Evolutionary conservation across 345 rosid genomes (phyloP), one percentile per base, ranked within the genome.

Genomic region (Salix viminalis): DNA sequence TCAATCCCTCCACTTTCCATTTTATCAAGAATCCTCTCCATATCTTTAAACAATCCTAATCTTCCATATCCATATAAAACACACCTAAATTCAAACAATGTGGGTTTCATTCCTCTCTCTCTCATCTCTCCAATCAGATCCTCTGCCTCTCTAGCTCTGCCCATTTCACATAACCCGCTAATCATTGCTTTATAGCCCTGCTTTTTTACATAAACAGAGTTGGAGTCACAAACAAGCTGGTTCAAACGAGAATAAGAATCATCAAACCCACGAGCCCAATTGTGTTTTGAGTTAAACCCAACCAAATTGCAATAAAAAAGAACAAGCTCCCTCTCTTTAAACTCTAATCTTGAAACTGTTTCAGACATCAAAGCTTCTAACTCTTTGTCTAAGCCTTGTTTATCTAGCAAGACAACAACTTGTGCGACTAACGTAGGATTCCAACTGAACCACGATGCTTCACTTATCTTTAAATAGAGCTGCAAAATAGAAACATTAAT

Each of bases 381-480:
- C 70, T 89, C 94, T 1, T n/a, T 56, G 36, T 75, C 39, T 15
- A 60, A 76, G 72, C 91, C 94, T 76, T 79, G 94, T 65, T 82
- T 91, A 71, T 86, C 85, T 24, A 95, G 89, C 52, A 82, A 75
- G n/a, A 95, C 90, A 28, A 83, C 76, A 70, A 95, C 84, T 12
- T 90, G 82, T 4, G 99, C 94, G 15, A 86, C 87, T 69, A 95
- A 82, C 88, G 90, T 91, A 0, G 95, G 86, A 70, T 94, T 90
- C 98, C 98, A 94, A 69, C 83, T 75, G 74, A 89, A 92, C 98
- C 98, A 94, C 0, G 91, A 72, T 21, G 94, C 84, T 84, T 92
- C 82, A 64, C 78, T 82, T 15, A 94, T 89, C 77, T 82, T 90
- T 32, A 76, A 74, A 72, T 92, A 94, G 68, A 94, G 78, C 91